Evolutionary conservation across 495 filamentous ascomycete species (phyloP).

Genomic region (Venustampulla echinocandica): DNA sequence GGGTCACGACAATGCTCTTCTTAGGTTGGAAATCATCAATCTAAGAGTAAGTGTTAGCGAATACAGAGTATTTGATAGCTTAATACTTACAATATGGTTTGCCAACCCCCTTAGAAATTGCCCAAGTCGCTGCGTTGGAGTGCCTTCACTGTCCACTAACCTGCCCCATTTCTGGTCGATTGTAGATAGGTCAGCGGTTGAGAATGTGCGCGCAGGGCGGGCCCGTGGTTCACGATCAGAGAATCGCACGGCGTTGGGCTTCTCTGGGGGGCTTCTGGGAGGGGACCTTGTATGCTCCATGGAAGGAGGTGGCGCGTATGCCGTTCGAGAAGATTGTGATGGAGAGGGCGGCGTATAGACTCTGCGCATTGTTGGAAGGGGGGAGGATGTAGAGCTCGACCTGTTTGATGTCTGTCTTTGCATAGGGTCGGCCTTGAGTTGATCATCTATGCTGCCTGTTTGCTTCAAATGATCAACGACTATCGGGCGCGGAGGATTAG

Average conservation of each 20-base stretch:
- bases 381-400: constrained; percentile 21
- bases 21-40: constrained; percentile 70
- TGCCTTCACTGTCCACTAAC: constrained; percentile 60
- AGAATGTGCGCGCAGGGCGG: constrained; percentile 14
- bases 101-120: constrained; percentile 72
- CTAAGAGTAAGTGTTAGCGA: constrained; percentile 33
- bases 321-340: constrained; percentile 5
- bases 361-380: constrained; percentile 18
- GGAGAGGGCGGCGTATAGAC: constrained; percentile 22
- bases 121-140: constrained; percentile 57
- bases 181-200: constrained; percentile 19
- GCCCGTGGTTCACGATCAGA: constrained; percentile 12
- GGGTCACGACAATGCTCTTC: constrained; percentile 70
- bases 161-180: constrained; percentile 60
- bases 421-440: constrained; percentile 9
- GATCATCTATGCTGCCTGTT: constrained; percentile 16
- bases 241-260: constrained; percentile 19
- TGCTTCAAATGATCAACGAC: constrained; percentile 22
- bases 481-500: constrained; percentile 8
- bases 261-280: constrained; percentile 17
- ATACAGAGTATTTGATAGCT: constrained; percentile 21
- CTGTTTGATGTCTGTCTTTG: constrained; percentile 15
- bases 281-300: constrained; percentile 14
- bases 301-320: constrained; percentile 3
- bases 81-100: constrained; percentile 57